A percentile compares a stretch with the other conserved stretches of the same genome.
phyloP scores from a whole-genome alignment of 2,329 filamentous ascomycete species.

The Botrytis galanthina region DNA sequence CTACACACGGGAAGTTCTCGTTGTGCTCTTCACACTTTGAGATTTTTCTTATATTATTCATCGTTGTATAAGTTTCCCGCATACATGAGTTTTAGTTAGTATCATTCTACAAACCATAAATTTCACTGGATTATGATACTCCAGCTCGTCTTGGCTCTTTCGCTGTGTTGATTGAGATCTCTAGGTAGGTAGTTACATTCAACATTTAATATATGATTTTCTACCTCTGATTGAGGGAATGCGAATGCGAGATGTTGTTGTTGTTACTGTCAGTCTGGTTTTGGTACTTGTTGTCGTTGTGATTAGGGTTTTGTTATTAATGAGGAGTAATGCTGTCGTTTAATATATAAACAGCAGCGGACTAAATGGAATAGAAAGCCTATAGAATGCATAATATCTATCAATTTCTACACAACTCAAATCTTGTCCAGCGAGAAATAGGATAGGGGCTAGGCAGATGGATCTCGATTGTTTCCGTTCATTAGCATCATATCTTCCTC shows the following conservation, averaged over 20 bases:
- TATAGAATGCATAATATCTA: neutral
- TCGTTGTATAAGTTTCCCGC: too few species aligned
- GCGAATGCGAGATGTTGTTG: neutral
- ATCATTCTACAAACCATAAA: neutral
- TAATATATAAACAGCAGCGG: neutral
- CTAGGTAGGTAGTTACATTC: neutral
- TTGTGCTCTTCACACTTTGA: too few species aligned
- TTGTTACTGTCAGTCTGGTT: neutral
- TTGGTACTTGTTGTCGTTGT: too few species aligned
- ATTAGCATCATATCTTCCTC: too few species aligned
- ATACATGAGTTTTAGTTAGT: too few species aligned
- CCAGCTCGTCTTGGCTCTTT: neutral
- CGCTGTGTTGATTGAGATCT: neutral
- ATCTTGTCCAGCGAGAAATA: neutral
- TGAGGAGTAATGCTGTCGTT: neutral
- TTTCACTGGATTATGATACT: neutral
- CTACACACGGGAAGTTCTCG: too few species aligned
- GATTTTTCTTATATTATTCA: too few species aligned
- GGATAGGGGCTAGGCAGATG: neutral
- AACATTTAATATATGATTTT: accelerated
- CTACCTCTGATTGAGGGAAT: neutral
- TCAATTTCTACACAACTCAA: neutral
- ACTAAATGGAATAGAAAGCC: too few species aligned
- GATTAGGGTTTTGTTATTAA: too few species aligned
- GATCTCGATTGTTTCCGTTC: neutral